Evolutionary conservation across 164 flowering plant species (phyloP), one percentile per base, ranked within the genome.

Genomic region (Santalum album): DNA sequence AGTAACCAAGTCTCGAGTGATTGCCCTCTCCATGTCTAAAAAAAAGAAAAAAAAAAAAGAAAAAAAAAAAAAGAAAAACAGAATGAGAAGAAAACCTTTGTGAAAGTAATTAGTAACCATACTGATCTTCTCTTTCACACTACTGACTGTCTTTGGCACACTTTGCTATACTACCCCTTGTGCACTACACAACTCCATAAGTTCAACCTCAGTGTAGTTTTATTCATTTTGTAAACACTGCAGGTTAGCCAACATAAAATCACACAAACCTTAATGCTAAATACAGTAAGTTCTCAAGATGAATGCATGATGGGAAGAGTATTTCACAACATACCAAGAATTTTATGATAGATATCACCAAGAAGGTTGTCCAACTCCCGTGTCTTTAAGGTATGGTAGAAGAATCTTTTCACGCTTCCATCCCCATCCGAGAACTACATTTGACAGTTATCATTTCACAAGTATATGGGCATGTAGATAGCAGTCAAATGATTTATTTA

Each of bases 21-120:
- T 84, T 65, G 88, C 96, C 70, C 98, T 77, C 75, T 92, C 98
- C 98, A 92, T 86, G 65, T 92, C 98, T 92, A 56, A 12, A 57
- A 43, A 15, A 59, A 59, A 25, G 19, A 55, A 54, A 6, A 29
- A 2, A 45, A 47, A 12, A 17, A 58, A 54, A n/a, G n/a, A n/a
- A n/a, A n/a, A 23, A 47, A 20, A 45, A 45, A 16, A 48, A 27
- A 58, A n/a, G 24, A 1, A 26, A 12, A 43, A 24, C 23, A 20
- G 29, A 7, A 29, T 44, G 14, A 21, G 52, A 45, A 6, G 19
- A 29, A 29, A 29, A 29, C 4, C 34, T 3, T 3, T 9, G 34
- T 29, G 6, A 29, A n/a, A 29, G 4, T 29, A 29, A 29, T 29
- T 29, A 3, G 34, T 3, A 29, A 29, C 9, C 9, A 3, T 29